Percentiles rank a stretch among this genome's conserved stretches.
These are phyloP conservation scores for Metarhizium rileyi DNA, from an alignment of 2,329 filamentous ascomycete species.

Conservation along the genomic window DNA sequence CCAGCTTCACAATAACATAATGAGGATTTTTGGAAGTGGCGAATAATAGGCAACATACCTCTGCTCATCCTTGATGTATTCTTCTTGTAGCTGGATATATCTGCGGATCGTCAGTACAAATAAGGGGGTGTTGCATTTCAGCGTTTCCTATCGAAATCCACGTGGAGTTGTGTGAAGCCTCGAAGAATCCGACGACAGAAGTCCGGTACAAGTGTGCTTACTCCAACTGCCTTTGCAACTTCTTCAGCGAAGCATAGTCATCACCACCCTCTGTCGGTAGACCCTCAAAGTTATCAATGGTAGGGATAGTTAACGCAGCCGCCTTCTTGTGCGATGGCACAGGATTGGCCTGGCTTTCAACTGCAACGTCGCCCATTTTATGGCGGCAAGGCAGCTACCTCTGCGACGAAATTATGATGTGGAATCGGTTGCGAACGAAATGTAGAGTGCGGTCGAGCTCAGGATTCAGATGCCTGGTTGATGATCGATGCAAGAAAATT, in stretches of 20 bases:
- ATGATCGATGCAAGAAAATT: not conserved
- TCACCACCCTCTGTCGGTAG: conserved; percentile 72
- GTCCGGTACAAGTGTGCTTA: conserved; percentile 38
- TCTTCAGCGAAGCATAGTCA: conserved; percentile 93
- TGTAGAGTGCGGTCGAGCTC: not conserved
- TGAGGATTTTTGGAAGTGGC: not conserved
- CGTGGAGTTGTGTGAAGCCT: not conserved
- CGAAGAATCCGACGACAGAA: not conserved
- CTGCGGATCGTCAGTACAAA: conserved; percentile 33
- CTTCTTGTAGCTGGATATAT: conserved; percentile 95
- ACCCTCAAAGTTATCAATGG: conserved; percentile 83
- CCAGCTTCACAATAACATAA: too few relatives aligned
- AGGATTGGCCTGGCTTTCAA: conserved; percentile 70
- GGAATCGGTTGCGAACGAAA: not conserved
- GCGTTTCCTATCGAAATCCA: not conserved
- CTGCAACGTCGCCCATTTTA: conserved; percentile 76
- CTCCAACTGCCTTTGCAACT: conserved; percentile 92
- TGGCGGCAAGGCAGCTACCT: conserved; percentile 2
- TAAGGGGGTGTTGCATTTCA: not conserved
- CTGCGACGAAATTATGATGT: not conserved
- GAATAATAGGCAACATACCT: conserved; percentile 39
- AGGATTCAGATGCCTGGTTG: not conserved
- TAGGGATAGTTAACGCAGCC: conserved; percentile 71
- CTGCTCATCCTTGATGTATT: conserved; percentile 99
- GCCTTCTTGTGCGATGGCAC: conserved; percentile 73